A percentile compares a stretch with the other conserved stretches of the same genome.
Conservation (phyloP, 1,284 basidiomycete genomes). For the Meripilus lineatus region DNA sequence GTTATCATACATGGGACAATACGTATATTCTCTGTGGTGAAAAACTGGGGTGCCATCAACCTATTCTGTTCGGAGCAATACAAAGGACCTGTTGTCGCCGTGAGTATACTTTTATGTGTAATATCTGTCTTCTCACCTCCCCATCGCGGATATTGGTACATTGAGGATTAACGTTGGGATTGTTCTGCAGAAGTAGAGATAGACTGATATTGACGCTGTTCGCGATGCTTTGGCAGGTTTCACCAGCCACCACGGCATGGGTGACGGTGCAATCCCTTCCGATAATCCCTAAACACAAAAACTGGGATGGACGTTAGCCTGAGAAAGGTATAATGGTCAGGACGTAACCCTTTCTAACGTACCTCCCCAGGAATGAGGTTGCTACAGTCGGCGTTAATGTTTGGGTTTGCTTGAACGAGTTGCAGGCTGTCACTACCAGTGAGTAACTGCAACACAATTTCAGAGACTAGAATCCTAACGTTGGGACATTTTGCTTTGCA, state of each 20-base stretch:
- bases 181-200: constrained; percentile 36
- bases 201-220: constrained; percentile 5
- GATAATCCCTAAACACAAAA: constrained; percentile 40
- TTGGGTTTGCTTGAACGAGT: constrained; percentile 62
- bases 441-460: neutral
- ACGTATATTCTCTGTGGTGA: no score
- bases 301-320: no score
- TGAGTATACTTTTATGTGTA: no score
- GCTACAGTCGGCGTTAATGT: constrained; percentile 43
- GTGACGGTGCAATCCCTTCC: constrained; percentile 17
- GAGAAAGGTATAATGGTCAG: no score
- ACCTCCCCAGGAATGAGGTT: constrained; percentile 64
- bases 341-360: constrained; percentile 39
- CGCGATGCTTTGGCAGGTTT: constrained; percentile 12
- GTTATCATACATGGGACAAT: no score
- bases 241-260: constrained; percentile 35
- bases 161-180: constrained; percentile 51
- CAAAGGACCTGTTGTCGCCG: no score
- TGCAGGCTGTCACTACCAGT: constrained; percentile 48
- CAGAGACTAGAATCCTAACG: constrained; percentile 34
- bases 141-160: constrained; percentile 58
- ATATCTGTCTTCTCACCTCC: no score
- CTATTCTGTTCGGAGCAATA: no score
- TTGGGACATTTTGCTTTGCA: constrained; percentile 46
- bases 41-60: no score